These are phyloP conservation scores for Flaveria sonorensis DNA, from an alignment of 129 eudicot genomes.

Conservation along the genomic window DNA sequence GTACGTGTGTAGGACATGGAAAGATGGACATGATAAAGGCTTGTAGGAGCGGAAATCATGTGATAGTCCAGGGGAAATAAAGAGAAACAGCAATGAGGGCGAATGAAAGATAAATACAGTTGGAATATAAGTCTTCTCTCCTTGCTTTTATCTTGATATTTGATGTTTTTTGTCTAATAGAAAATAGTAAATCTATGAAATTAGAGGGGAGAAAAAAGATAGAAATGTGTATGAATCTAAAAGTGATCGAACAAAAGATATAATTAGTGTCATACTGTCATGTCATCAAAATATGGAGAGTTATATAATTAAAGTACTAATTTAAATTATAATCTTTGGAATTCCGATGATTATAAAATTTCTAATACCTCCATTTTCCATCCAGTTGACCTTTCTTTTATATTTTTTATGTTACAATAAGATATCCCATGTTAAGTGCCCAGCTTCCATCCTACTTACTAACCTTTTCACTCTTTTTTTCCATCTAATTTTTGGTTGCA, in stretches of 20 bases:
- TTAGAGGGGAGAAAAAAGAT: background rate
- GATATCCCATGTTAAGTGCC: background rate
- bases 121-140: background rate
- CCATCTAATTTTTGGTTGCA: background rate
- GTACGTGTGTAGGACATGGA: background rate
- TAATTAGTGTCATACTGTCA: too few relatives aligned
- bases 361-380: too few relatives aligned
- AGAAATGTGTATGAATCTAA: background rate
- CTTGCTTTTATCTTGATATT: background rate
- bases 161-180: background rate
- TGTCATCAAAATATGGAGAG: too few relatives aligned
- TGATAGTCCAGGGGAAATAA: background rate
- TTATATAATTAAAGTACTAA: too few relatives aligned
- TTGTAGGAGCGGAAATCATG: background rate
- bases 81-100: background rate
- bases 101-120: background rate
- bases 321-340: too few relatives aligned
- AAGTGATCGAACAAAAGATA: background rate
- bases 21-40: background rate
- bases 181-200: too few relatives aligned
- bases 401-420: background rate
- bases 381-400: too few relatives aligned
- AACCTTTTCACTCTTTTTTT: constrained; percentile 17
- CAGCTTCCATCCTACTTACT: constrained; percentile 22
- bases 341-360: too few relatives aligned